Evolutionary conservation across 129 eudicot species (phyloP).

Genomic region (Glebionis coronaria): DNA sequence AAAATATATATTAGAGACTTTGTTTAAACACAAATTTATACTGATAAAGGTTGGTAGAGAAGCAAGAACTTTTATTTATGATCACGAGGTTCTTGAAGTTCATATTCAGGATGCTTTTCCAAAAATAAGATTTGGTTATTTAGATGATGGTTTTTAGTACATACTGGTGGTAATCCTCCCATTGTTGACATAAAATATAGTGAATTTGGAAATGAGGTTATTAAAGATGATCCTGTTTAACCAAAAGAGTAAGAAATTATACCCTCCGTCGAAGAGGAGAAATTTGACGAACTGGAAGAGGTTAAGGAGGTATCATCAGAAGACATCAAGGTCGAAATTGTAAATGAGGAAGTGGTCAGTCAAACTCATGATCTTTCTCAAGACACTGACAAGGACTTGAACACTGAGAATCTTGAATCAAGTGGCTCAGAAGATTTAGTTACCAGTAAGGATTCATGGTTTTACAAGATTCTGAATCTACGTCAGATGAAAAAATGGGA

Average conservation of each 20-base stretch:
- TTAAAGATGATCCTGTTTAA: constrained; percentile 24
- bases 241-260: constrained; percentile 29
- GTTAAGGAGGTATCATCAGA: too few species aligned
- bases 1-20: constrained; percentile 1
- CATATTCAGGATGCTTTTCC: constrained; percentile 41
- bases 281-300: too few species aligned
- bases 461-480: constrained; percentile 25
- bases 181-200: constrained; percentile 47
- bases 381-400: constrained; percentile 21
- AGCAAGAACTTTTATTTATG: too few species aligned
- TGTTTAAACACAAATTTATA: neutral
- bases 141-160: constrained; percentile 84
- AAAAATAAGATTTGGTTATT: constrained; percentile 77
- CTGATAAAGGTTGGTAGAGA: too few species aligned
- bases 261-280: too few species aligned
- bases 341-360: constrained; percentile 37
- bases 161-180: too few species aligned
- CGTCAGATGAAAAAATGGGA: constrained; percentile 24
- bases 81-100: constrained; percentile 26
- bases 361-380: constrained; percentile 22
- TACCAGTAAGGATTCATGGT: constrained; percentile 24
- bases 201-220: constrained; percentile 37
- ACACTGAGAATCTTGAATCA: too few species aligned
- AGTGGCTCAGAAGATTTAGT: too few species aligned
- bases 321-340: constrained; percentile 32